Conservation (phyloP, 1,284 basidiomycete species). For the Malassezia slooffiae region DNA sequence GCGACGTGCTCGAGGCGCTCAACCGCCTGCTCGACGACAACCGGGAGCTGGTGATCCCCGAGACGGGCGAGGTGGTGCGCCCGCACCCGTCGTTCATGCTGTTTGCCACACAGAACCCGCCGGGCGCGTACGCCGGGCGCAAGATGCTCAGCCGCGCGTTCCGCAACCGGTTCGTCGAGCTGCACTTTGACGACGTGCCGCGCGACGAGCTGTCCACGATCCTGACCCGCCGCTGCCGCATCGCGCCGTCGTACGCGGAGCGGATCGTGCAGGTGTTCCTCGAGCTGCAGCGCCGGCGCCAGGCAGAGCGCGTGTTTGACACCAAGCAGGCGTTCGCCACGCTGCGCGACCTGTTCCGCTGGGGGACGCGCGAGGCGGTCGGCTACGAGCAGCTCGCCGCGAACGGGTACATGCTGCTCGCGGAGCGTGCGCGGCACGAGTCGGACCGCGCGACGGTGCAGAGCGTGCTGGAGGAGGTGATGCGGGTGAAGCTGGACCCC, state of each 20-base stretch:
- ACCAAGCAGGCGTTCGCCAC: constrained; percentile 95
- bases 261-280: constrained; percentile 84
- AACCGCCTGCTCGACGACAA: constrained; percentile 96
- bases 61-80: constrained; percentile 85
- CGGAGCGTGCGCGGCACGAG: constrained; percentile 70
- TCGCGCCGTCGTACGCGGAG: constrained; percentile 59
- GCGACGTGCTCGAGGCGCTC: constrained; percentile 92
- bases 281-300: constrained; percentile 82
- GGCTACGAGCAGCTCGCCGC: constrained; percentile 86
- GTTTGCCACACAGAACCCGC: constrained; percentile 96
- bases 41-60: constrained; percentile 86
- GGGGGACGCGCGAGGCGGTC: constrained; percentile 75
- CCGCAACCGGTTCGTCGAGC: constrained; percentile 94
- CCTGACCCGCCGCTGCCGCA: constrained; percentile 36
- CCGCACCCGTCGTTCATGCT: constrained; percentile 96
- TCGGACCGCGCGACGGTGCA: constrained; percentile 85
- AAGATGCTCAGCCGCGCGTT: constrained; percentile 93
- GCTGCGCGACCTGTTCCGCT: constrained; percentile 89
- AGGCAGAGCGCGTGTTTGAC: constrained; percentile 85
- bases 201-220: constrained; percentile 87
- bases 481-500: constrained; percentile 71
- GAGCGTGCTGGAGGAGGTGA: constrained; percentile 77
- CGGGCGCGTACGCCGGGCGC: constrained; percentile 89
- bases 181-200: constrained; percentile 95
- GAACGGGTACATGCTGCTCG: constrained; percentile 94